Evolutionary conservation across 441 rosid species (phyloP).

Genomic region (Corymbia citriodora): DNA sequence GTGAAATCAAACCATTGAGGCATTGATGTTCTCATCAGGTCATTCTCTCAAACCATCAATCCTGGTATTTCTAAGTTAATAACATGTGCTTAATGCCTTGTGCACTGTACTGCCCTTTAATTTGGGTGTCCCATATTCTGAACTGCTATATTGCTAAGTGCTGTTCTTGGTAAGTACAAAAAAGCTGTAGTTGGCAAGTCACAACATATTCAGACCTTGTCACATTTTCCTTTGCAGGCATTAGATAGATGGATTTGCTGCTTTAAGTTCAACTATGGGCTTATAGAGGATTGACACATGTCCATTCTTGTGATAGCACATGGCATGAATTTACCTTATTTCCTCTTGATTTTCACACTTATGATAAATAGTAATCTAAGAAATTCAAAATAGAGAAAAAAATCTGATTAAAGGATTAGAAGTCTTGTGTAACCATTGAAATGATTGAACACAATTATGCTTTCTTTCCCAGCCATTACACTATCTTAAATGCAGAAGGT

Average conservation of each 20-base stretch:
- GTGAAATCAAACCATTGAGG: neutral
- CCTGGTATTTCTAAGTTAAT: neutral
- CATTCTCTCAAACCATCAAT: neutral
- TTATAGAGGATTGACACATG: neutral
- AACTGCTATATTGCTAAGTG: neutral
- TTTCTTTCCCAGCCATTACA: neutral
- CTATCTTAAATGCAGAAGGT: neutral
- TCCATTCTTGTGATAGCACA: neutral
- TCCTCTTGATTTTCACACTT: neutral
- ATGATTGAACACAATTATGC: neutral
- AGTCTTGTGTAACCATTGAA: neutral
- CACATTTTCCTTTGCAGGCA: neutral
- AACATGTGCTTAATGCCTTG: neutral
- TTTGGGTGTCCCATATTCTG: neutral
- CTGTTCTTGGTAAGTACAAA: neutral
- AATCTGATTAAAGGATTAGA: neutral
- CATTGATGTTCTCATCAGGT: neutral
- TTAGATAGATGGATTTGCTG: neutral
- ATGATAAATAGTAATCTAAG: neutral
- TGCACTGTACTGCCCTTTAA: neutral
- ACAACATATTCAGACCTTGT: neutral
- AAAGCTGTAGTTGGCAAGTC: neutral
- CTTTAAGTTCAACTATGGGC: neutral
- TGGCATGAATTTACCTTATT: neutral
- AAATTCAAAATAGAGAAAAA: neutral